Conservation (phyloP, 192 early-diverging fungal species). For the Linnemannia hyalina region DNA sequence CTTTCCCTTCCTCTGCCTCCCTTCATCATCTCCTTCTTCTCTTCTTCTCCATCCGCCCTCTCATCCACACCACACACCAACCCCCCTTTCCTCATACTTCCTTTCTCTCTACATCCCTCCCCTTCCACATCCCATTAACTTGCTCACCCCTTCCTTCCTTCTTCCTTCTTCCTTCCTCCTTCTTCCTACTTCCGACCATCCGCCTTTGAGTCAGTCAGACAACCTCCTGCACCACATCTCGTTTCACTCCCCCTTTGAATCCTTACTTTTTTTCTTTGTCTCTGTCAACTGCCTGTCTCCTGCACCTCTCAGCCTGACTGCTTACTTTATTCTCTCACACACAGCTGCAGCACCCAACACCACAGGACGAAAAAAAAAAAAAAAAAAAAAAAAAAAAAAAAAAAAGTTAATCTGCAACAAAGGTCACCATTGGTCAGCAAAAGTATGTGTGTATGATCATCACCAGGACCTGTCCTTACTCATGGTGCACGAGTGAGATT, state of each 20-base stretch:
- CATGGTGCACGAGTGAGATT: not conserved
- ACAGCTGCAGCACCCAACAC: not conserved
- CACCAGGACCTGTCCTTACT: not conserved
- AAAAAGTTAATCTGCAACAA: not conserved
- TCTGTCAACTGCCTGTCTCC: not conserved
- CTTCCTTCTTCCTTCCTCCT: not conserved
- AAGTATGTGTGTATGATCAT: not conserved
- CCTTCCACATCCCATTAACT: not conserved
- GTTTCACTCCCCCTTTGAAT: not conserved
- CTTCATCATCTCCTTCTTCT: not conserved
- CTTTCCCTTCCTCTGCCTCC: not conserved
- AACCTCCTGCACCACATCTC: constrained; percentile 8
- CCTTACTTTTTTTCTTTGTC: not conserved
- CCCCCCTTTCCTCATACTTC: not conserved
- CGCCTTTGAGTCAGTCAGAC: not conserved
- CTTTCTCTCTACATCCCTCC: not conserved
- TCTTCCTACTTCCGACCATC: not conserved
- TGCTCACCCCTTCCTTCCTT: not conserved
- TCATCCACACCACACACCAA: not conserved
- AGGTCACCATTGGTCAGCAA: not conserved
- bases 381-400: not conserved
- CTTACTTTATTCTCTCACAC: not conserved
- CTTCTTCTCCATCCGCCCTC: not conserved
- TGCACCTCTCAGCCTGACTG: not conserved
- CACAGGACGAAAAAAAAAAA: not conserved